Evolutionary conservation across 352 stramenopile genomes (phyloP).

Genomic region (Halophytophthora polymorphica): DNA sequence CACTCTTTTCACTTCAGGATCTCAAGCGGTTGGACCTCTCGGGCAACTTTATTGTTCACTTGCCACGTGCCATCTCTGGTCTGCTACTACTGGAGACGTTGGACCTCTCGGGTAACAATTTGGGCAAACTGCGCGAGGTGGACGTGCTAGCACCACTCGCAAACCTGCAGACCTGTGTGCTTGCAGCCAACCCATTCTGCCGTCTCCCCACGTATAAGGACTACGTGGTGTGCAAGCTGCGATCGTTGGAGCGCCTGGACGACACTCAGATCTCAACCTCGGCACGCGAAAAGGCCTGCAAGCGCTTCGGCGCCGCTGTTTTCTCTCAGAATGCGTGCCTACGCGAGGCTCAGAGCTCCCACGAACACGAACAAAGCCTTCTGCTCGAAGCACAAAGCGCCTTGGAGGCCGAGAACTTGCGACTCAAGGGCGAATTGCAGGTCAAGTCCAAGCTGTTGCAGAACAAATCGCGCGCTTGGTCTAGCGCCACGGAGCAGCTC

Average conservation of each 20-base stretch:
- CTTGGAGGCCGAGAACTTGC: conserved; percentile 70
- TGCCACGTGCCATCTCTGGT: conserved; percentile 46
- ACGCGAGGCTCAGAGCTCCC: conserved; percentile 34
- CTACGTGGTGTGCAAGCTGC: conserved; percentile 67
- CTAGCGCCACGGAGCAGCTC: conserved; percentile 68
- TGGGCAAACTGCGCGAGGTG: conserved; percentile 69
- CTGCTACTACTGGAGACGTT: conserved; percentile 58
- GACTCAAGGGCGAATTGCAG: conserved; percentile 70
- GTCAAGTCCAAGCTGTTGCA: conserved; percentile 80
- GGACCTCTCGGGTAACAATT: conserved; percentile 70
- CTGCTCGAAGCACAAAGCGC: conserved; percentile 50
- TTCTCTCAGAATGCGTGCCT: conserved; percentile 55
- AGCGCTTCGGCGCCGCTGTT: conserved; percentile 56
- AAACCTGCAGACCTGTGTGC: conserved; percentile 61
- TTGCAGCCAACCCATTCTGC: conserved; percentile 73
- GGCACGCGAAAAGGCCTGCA: conserved; percentile 55
- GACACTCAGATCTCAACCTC: conserved; percentile 37
- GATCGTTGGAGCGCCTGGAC: conserved; percentile 60
- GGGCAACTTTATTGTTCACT: conserved; percentile 79
- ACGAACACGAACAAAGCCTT: conserved; percentile 56
- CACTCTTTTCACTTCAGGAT: conserved; percentile 41
- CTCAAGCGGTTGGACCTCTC: conserved; percentile 62
- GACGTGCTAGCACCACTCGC: conserved; percentile 48
- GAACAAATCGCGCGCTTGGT: conserved; percentile 85
- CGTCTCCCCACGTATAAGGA: conserved; percentile 73